Percentiles rank a stretch among this genome's conserved stretches.
phyloP scores from a whole-genome alignment of 345 rosid genomes.

The Mallotus nudiflorus region DNA sequence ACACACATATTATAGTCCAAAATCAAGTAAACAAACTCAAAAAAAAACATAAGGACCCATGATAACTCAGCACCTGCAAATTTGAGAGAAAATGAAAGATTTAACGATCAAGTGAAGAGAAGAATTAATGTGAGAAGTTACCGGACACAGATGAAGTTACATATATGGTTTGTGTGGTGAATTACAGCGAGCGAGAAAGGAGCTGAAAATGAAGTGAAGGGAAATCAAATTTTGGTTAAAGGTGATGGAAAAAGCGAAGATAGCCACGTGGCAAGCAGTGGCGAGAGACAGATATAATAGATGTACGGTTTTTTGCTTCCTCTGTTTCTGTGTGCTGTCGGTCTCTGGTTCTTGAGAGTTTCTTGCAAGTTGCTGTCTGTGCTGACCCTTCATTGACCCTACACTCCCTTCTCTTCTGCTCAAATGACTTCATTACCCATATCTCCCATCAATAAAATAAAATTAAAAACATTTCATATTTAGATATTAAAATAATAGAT shows the following conservation, averaged over 20 bases:
- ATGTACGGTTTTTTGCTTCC: conserved; percentile 12
- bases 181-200: no score
- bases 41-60: no score
- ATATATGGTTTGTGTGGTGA: not conserved
- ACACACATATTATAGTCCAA: not conserved
- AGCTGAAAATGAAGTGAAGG: not conserved
- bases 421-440: no score
- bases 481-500: no score
- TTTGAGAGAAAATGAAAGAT: no score
- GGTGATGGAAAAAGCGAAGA: no score
- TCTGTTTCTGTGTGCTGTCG: not conserved
- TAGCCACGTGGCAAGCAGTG: conserved; percentile 22
- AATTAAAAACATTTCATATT: no score
- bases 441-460: no score
- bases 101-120: no score
- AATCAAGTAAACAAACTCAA: not conserved
- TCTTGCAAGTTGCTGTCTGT: conserved; percentile 4
- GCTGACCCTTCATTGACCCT: not conserved
- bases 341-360: not conserved
- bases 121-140: no score
- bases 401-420: no score
- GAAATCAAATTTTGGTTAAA: not conserved
- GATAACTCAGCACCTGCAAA: no score
- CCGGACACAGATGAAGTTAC: not conserved
- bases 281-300: not conserved